Conservation (phyloP, 306 rosid species). For the Quillaja saponaria region DNA sequence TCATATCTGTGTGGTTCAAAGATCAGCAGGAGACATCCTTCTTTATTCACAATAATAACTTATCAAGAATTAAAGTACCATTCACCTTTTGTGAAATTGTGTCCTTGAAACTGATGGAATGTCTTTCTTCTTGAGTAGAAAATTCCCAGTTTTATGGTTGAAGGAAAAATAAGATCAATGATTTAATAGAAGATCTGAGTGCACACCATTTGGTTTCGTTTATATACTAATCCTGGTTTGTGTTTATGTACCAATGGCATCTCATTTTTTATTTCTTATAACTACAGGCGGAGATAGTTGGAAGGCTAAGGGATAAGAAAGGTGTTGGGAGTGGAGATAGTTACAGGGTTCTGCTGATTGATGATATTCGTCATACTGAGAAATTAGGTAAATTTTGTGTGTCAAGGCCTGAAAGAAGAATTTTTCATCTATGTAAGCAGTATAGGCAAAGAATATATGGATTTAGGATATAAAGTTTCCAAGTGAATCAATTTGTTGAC, state of each 20-base stretch:
- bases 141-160: neutral
- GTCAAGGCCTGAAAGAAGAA: too few species aligned
- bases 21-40: too few species aligned
- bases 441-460: neutral
- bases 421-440: neutral
- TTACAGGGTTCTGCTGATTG: slow-evolving; percentile 32
- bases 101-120: too few species aligned
- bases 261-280: neutral
- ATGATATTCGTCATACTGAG: slow-evolving; percentile 30
- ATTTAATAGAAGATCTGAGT: neutral
- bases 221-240: too few species aligned
- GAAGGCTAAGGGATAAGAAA: slow-evolving; percentile 18
- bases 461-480: neutral
- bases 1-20: too few species aligned
- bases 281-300: slow-evolving; percentile 34
- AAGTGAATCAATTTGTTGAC: neutral
- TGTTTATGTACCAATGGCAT: too few species aligned
- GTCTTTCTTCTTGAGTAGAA: too few species aligned
- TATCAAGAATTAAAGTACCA: too few species aligned
- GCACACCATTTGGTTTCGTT: neutral
- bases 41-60: too few species aligned
- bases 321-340: slow-evolving; percentile 33
- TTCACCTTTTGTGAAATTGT: too few species aligned
- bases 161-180: neutral
- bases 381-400: slow-evolving; percentile 23